A percentile compares a stretch with the other conserved stretches of the same genome.
Conservation (phyloP, 345 rosid genomes). For the Sonneratia caseolaris region DNA sequence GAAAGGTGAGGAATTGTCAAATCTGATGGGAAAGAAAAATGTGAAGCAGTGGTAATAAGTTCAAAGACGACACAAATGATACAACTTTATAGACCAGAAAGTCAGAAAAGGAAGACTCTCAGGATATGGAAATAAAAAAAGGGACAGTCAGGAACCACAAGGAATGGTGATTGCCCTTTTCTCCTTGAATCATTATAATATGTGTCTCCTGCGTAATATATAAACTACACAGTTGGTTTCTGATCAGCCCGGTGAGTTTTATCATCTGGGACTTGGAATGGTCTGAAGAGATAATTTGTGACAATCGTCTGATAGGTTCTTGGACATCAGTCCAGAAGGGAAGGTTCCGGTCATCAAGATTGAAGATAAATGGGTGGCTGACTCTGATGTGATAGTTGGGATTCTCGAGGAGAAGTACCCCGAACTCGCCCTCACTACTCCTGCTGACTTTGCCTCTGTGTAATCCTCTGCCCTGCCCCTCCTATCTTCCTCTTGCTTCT, state of each 20-base stretch:
- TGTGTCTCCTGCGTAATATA: background rate
- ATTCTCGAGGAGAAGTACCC: slow-evolving; percentile 78
- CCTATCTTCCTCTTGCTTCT: background rate
- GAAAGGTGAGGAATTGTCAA: background rate
- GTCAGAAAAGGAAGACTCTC: background rate
- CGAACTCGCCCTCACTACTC: slow-evolving; percentile 57
- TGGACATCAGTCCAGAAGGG: slow-evolving; percentile 71
- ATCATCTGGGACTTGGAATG: background rate
- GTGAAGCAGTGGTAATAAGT: background rate
- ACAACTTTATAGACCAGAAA: background rate
- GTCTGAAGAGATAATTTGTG: background rate
- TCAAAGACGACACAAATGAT: background rate
- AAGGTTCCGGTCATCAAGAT: slow-evolving; percentile 71
- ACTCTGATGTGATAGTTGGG: slow-evolving; percentile 74
- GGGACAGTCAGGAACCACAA: background rate
- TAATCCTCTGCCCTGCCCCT: slow-evolving; percentile 12
- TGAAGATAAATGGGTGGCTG: slow-evolving; percentile 76
- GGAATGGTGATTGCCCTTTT: background rate
- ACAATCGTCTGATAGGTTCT: slow-evolving; percentile 38
- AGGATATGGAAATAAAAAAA: background rate
- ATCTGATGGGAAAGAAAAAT: background rate
- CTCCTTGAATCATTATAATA: background rate
- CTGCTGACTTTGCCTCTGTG: slow-evolving; percentile 60
- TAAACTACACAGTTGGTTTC: no score
- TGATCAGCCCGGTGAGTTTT: no score